Percentiles rank a stretch among this genome's conserved stretches.
phyloP scores from a whole-genome alignment of 169 alveolate genomes.

The Plasmodium gaboni region DNA sequence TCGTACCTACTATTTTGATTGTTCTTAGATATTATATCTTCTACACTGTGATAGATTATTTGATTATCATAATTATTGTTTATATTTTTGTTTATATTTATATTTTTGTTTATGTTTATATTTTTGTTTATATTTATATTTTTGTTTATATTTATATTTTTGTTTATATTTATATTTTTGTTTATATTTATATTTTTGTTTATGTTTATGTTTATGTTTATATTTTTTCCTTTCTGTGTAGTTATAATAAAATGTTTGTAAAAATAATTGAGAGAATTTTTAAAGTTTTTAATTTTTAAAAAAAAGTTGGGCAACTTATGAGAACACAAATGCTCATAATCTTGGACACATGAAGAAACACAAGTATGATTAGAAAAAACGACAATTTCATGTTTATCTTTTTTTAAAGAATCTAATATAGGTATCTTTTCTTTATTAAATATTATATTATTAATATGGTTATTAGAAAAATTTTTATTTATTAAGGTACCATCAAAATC shows the following conservation, averaged over 20 bases:
- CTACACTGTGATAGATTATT: too few relatives aligned
- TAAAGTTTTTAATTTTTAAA: conserved; percentile 6
- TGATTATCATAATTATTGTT: too few relatives aligned
- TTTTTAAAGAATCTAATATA: neutral
- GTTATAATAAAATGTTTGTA: neutral
- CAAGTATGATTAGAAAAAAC: conserved; percentile 51
- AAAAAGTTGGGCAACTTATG: conserved; percentile 30
- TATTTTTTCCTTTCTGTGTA: too few relatives aligned
- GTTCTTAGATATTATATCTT: too few relatives aligned
- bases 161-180: too few relatives aligned
- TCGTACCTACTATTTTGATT: too few relatives aligned
- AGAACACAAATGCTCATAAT: neutral
- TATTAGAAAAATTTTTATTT: neutral
- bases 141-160: too few relatives aligned
- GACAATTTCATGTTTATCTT: conserved; percentile 3
- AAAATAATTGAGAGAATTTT: conserved; percentile 17
- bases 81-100: too few relatives aligned
- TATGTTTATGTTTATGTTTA: too few relatives aligned
- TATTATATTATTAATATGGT: conserved; percentile 26
- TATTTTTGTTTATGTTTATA: too few relatives aligned
- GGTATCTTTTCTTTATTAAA: neutral
- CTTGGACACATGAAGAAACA: conserved; percentile 41
- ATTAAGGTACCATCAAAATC: conserved; percentile 64
- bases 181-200: too few relatives aligned
- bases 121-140: too few relatives aligned